Base-by-base conservation (phyloP, 1,139 yeast genomes). In the Suhomyces bokatorum region DNA sequence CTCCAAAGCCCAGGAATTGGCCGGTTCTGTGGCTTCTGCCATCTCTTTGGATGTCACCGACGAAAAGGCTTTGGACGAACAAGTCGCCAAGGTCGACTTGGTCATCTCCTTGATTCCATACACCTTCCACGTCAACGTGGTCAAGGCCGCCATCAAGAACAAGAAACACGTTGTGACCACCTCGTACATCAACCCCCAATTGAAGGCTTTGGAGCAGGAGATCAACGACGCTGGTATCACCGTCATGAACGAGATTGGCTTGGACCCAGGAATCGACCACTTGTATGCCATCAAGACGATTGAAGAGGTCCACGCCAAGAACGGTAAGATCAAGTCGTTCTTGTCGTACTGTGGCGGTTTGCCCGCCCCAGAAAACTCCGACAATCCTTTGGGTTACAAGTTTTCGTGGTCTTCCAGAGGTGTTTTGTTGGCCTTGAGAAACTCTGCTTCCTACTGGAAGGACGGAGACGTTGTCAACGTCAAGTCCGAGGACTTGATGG, bases 371-470 rank as follows among this genome's bases (percentile, higher is more conserved):
- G 98, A 93, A 74, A 81, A 84, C 68, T 91, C 98, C 30, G 96
- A 89, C 73, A 93, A 93, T 72, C 99, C 99, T 48, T 80, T 93
- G 67, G 99, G 99, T 56, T 93, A 93, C 82, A 93, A 93, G 77
- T 93, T 93, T 74, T 91, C 98, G 37, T 93, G 99, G 99, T 89
- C 97, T 37, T 90, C 98, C 39, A 85, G 99, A 71, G 99, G 99
- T 71, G 98, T 93, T 37, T 76, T 93, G 63, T 80, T 93, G 61
- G 99, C 99, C 22, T 80, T 93, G 65, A 85, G 96, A 78, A 93
- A 93, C 77, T 77, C 87, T 50, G 99, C 99, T 54, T 83, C 81
- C 62, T 91, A 83, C 77, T 91, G 85, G 82, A 75, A 85, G 70
- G 84, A 89, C 62, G 98, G 97, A 59, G 67, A 88, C 64, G 70